Evolutionary conservation across 352 stramenopile genomes (phyloP), one percentile per base, ranked within the genome.

Genomic region (Phytophthora pinifolia): DNA sequence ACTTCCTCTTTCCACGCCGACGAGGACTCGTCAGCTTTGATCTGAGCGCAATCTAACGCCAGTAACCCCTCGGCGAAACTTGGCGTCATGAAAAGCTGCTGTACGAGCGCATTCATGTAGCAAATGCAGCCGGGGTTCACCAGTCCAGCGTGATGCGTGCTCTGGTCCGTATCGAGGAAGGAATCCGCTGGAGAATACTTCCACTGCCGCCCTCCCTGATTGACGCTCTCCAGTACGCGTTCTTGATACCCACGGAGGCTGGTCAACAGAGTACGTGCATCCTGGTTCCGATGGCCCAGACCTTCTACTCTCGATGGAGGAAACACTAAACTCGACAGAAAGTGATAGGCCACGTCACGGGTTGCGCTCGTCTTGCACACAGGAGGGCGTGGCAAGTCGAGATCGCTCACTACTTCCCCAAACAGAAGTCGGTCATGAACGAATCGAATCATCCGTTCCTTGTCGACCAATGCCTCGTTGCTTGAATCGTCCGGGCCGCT

Each of bases 81-180:
- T 0, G 81, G 76, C 41, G 80, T 74, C 64, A 88, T 84, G 43
- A 92, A 99, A 34, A 99, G 74, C 56, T 99, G 95, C 61, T 99
- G 97, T 3, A 99, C 65, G 0, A 99, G 74, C 0, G 94, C 96
- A 71, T 99, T 99, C 96, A 99, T 99, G 80, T 99, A 99, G 77
- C 97, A 99, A 9, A 98, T 98, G 55, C 96, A 99, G 7, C 97
- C 97, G 41, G 98, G 96, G 61, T 99, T 99, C 36, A 96, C 88
- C 1, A 99, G 72, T 7, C 97, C 97, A 36, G 83, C 84, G 10
- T 83, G 72, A 1, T 50, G n/a, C 12, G 62, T 65, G 2, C 39
- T 72, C 15, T 53, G 58, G 12, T 39, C 32, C 0, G 22, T 8
- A 27, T 70, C 63, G 13, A 78, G 59, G 10, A 89, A 61, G 9